These are phyloP conservation scores for Parachlorella kessleri DNA, from an alignment of 139 green algal genomes.

Conservation along the genomic window DNA sequence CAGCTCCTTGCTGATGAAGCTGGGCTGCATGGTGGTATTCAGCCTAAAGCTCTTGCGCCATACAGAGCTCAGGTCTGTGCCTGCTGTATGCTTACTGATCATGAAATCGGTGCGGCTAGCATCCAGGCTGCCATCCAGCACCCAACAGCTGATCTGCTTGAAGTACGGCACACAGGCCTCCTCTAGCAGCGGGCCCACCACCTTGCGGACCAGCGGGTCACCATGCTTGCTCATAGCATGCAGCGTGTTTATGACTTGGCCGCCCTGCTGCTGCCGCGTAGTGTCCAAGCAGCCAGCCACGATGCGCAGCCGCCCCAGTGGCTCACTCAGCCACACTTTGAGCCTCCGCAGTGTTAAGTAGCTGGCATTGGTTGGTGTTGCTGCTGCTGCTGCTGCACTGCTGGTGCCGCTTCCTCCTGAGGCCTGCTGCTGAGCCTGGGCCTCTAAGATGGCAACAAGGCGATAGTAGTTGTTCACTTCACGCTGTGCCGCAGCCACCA, in stretches of 20 bases:
- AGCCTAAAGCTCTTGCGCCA: slow-evolving; percentile 73
- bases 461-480: slow-evolving; percentile 86
- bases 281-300: slow-evolving; percentile 78
- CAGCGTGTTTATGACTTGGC: slow-evolving; percentile 68
- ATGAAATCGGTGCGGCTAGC: slow-evolving; percentile 87
- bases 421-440: slow-evolving; percentile 43
- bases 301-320: slow-evolving; percentile 73
- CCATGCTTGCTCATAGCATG: slow-evolving; percentile 76
- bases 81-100: slow-evolving; percentile 38
- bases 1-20: slow-evolving; percentile 58
- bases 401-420: neutral
- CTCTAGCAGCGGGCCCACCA: slow-evolving; percentile 63
- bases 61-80: slow-evolving; percentile 33
- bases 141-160: slow-evolving; percentile 82
- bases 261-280: slow-evolving; percentile 50
- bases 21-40: slow-evolving; percentile 56
- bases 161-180: slow-evolving; percentile 83
- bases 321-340: slow-evolving; percentile 85
- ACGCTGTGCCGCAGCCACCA: slow-evolving; percentile 32
- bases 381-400: slow-evolving; percentile 11
- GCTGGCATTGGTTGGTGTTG: slow-evolving; percentile 1
- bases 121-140: slow-evolving; percentile 84
- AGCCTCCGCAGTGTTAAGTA: slow-evolving; percentile 87
- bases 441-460: slow-evolving; percentile 88
- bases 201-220: slow-evolving; percentile 65